Evolutionary conservation across 148 eudicot species (phyloP), one percentile per base, ranked within the genome.

Genomic region (Gaultheria prostrata): DNA sequence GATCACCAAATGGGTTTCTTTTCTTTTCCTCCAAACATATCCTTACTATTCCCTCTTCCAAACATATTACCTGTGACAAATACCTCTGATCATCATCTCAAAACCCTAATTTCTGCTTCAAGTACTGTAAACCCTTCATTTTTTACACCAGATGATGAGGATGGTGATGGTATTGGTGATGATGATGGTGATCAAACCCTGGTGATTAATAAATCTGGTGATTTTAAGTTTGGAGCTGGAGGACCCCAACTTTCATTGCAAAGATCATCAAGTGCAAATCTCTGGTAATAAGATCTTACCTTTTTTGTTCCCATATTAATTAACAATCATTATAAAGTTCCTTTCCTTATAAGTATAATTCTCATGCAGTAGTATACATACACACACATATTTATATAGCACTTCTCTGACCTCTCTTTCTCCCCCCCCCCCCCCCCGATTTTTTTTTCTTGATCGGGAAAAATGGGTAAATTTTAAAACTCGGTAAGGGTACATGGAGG

Each of bases 181-280:
- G 74, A 20, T 14, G 83, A 49, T 30, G 74, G 11, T 14, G 70
- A 61, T 6, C 81, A 50, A 17, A 83, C 51, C 33, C 35, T 20
- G n/a, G n/a, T n/a, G n/a, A n/a, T n/a, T n/a, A n/a, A n/a, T 63
- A 2, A 11, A n/a, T 24, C 69, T 2, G 69, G 10, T 2, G 69
- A 73, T 14, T 45, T 57, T 83, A 86, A 79, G 35, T 87, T 88
- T 50, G 84, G 80, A 81, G 84, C 86, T 49, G 84, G 80, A 81
- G 84, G 43, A n/a, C 80, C 95, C 35, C 91, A 88, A 30, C 89
- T 89, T 72, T 89, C 95, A 73, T 85, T 83, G 72, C 91, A 84
- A 48, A 89, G 80, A 86, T 88, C 90, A 71, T 88, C 90, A 71
- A 70, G 85, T 65, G 51, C 93, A 20, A 85, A 87, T 83, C 80